Evolutionary conservation across 768 basidiomycete genomes (phyloP).

Genomic region (Favolaschia claudopus): DNA sequence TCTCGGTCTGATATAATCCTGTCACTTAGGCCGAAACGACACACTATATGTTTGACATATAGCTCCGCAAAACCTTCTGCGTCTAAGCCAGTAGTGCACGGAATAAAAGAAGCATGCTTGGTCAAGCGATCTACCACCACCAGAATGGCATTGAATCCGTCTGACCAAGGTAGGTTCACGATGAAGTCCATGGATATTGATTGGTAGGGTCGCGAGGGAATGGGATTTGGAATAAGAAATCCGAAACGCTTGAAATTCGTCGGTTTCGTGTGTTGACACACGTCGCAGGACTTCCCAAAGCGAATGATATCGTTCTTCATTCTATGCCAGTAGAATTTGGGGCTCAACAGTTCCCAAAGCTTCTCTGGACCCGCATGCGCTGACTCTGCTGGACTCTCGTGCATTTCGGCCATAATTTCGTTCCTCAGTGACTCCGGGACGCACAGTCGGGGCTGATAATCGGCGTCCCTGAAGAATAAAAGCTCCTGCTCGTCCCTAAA

Average conservation of each 20-base stretch:
- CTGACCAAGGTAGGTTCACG: slow-evolving; percentile 28
- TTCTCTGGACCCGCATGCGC: slow-evolving; percentile 8
- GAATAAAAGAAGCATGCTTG: slow-evolving; percentile 17
- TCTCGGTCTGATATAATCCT: slow-evolving; percentile 12
- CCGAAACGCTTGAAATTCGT: background rate
- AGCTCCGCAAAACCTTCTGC: background rate
- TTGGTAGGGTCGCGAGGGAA: slow-evolving; percentile 30
- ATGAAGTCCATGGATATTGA: slow-evolving; percentile 35
- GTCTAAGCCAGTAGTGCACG: background rate
- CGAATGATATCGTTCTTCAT: background rate
- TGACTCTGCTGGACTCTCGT: slow-evolving; percentile 5
- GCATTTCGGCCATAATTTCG: background rate
- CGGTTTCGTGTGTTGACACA: no score
- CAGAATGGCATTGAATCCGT: slow-evolving; percentile 13
- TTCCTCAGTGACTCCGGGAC: slow-evolving; percentile 7
- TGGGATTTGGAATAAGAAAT: slow-evolving; percentile 30
- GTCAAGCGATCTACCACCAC: background rate
- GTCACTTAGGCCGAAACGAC: background rate
- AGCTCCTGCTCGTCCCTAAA: slow-evolving; percentile 20
- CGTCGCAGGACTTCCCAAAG: background rate
- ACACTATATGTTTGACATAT: background rate
- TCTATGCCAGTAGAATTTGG: background rate
- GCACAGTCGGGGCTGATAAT: slow-evolving; percentile 19
- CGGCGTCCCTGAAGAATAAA: slow-evolving; percentile 23
- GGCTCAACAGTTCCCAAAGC: background rate